A percentile compares a stretch with the other conserved stretches of the same genome.
Evolutionary conservation across 495 filamentous ascomycete species (phyloP).

Genomic region (Daldinia grandis): DNA sequence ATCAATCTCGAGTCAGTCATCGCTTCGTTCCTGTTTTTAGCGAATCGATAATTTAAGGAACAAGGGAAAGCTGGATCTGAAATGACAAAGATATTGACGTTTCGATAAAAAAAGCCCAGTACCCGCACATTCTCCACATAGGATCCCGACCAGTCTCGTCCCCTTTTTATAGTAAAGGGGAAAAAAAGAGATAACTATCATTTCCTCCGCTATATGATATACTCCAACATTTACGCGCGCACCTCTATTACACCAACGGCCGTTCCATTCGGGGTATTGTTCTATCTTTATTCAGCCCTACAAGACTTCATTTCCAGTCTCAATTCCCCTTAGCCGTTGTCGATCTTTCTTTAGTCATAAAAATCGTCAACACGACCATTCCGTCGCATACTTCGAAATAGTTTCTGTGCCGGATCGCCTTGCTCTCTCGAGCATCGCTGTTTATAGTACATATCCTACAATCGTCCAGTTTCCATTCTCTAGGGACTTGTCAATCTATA

Average conservation of each 20-base stretch:
- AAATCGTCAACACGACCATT: conserved; percentile 5
- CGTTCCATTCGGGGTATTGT: conserved; percentile 13
- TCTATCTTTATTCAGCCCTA: conserved; percentile 19
- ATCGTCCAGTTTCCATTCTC: neutral
- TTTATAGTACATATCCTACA: neutral
- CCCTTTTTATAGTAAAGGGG: conserved; percentile 37
- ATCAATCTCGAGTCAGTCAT: conserved; percentile 1
- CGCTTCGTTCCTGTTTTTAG: conserved; percentile 10
- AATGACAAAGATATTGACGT: conserved; percentile 43
- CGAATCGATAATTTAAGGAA: conserved; percentile 13
- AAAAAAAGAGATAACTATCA: conserved; percentile 11
- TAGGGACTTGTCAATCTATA: neutral
- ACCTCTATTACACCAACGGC: conserved; percentile 16
- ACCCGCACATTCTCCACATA: conserved; percentile 37
- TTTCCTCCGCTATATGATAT: conserved; percentile 13
- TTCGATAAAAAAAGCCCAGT: conserved; percentile 34
- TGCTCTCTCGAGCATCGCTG: conserved; percentile 10
- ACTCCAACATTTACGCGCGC: conserved; percentile 16
- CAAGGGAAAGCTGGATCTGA: conserved; percentile 31
- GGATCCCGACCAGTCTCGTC: conserved; percentile 20
- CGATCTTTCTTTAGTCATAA: conserved; percentile 20
- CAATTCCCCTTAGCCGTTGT: conserved; percentile 25
- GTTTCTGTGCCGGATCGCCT: conserved; percentile 4
- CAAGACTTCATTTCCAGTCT: conserved; percentile 20
- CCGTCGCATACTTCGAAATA: conserved; percentile 22